Conservation (phyloP, 2,329 filamentous ascomycete genomes). For the Colletotrichum viniferum region DNA sequence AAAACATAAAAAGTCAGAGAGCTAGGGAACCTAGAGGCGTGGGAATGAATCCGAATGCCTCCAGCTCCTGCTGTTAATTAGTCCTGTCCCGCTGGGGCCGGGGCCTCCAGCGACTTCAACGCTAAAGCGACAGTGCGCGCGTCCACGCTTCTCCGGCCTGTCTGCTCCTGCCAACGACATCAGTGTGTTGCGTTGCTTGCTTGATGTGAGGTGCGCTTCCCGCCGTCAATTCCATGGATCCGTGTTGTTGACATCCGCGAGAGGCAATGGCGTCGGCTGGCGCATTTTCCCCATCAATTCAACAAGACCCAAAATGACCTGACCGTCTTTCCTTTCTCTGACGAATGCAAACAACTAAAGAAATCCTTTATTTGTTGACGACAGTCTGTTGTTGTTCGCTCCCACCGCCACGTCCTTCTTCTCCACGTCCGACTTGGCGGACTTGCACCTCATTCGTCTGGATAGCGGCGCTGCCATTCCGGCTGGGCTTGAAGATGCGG, state of each 20-base stretch:
- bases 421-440: background rate
- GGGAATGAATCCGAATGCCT: slow-evolving; percentile 4
- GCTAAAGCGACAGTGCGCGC: background rate
- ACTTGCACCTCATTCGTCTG: slow-evolving; percentile 4
- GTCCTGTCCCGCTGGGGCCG: background rate
- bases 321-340: background rate
- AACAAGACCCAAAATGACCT: background rate
- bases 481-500: background rate
- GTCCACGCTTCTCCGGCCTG: background rate
- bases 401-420: background rate
- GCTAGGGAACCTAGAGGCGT: slow-evolving; percentile 19
- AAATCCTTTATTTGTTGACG: background rate
- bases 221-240: background rate
- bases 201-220: background rate
- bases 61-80: background rate
- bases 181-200: background rate
- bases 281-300: background rate
- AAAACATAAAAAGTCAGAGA: background rate
- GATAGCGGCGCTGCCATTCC: background rate
- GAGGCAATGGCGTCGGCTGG: background rate
- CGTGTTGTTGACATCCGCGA: background rate
- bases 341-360: slow-evolving; percentile 7
- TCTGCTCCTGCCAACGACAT: background rate
- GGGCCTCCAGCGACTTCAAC: background rate
- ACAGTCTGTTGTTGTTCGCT: background rate